Evolutionary conservation across 2,329 filamentous ascomycete genomes (phyloP), one percentile per base, ranked within the genome.

Genomic region (Colletotrichum echinochloae): DNA sequence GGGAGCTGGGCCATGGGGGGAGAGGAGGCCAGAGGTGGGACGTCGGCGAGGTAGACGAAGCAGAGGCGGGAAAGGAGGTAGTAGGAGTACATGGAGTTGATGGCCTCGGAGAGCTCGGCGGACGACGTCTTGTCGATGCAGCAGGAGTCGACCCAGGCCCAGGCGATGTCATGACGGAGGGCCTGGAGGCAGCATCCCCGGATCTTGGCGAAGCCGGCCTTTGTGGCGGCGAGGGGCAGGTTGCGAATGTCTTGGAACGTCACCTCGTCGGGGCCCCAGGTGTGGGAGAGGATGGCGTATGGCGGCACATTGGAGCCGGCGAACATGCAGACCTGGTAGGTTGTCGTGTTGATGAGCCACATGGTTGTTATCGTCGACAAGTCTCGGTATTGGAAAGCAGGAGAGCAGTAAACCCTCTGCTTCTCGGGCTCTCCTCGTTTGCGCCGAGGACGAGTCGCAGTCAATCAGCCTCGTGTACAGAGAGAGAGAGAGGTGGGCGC

Each of bases 271-370:
- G 60, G 30, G 26, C 73, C 74, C 77, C 77, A 79, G 1, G 75
- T 78, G 41, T 79, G 77, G 4, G 77, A 79, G 9, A 79, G 70
- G 59, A 79, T 78, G 46, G 77, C 76, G 26, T 79, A 79, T 0
- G 70, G 61, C 0, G 77, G 77, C 26, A 71, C 66, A 16, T 64
- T 55, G 41, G 28, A 16, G 26, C 33, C 30, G 59, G 46, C 46
- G 49, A 73, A 73, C 33, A 46, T 51, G 33, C 65, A 51, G 4
- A 73, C 28, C 20, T 67, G 26, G 35, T 66, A 37, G 20, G 54
- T 72, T 26, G 46, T 59, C 26, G 64, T 68, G 41, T 67, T 61
- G 60, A 74, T 51, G 35, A 74, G 72, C 65, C 72, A 64, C 73
- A 74, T 74, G 5, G 57, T n/a, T n/a, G n/a, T n/a, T n/a, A n/a